Evolutionary conservation across 2,329 filamentous ascomycete genomes (phyloP), one percentile per base, ranked within the genome.

Genomic region (Fonsecaea multimorphosa): DNA sequence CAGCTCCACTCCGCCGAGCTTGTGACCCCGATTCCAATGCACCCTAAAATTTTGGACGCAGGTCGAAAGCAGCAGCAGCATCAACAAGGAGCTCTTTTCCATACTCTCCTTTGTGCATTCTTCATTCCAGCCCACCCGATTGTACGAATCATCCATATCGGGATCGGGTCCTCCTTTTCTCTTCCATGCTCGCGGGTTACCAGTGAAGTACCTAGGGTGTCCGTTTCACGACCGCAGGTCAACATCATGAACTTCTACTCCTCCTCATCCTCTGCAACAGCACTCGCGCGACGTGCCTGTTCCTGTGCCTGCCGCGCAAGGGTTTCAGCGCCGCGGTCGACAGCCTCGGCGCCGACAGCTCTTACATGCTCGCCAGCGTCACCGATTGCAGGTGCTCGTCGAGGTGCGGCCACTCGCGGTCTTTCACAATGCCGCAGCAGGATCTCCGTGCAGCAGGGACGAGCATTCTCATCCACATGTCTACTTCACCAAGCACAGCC

Each of bases 241-340:
- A 22, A 24, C 2, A 53, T n/a, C 16, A 54, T 54, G 51, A 54
- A 32, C 19, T 63, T 6, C 31, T 63, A 59, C 22, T 36, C 62
- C 2, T 52, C 63, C 27, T 31, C 29, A 3, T 31, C 29, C 29
- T 31, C 29, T 31, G 62, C 66, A 12, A 65, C 59, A 54, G 58
- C 14, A n/a, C 63, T 65, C 51, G 34, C 63, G 32, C 66, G 66
- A 27, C 65, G 66, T 65, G 40, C 44, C 59, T 32, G 49, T n/a
- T 22, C 27, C 51, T 16, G 31, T 36, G 14, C 58, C 3, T 11
- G 51, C 27, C 27, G 51, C 7, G 31, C 27, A 7, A 54, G 24
- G 22, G 8, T 24, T 16, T 5, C 12, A 22, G 49, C 49, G 22
- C 24, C 49, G 49, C 49, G 16, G 49, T 32, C 24, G 29, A 16